These are phyloP conservation scores for Fraxinus americana DNA, from an alignment of 257 asterid genomes.

Conservation along the genomic window DNA sequence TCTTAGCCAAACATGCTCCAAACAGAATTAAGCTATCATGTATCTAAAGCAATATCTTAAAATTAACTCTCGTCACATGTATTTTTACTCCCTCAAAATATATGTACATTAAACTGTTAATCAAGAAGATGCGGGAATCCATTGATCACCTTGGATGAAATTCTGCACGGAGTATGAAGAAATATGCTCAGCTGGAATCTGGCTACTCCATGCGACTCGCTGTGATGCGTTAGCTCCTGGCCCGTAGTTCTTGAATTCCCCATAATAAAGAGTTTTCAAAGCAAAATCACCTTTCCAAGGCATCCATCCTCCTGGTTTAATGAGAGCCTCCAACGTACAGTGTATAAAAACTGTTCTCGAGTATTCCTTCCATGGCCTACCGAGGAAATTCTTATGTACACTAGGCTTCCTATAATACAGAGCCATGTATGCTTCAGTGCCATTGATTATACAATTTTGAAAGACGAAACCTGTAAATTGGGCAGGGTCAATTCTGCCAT, in stretches of 20 bases:
- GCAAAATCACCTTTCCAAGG: constrained; percentile 41
- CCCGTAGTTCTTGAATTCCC: constrained; percentile 33
- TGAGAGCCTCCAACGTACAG: constrained; percentile 28
- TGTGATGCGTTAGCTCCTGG: constrained; percentile 25
- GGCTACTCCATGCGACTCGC: constrained; percentile 35
- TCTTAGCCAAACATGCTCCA: too few species aligned
- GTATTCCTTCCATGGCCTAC: constrained; percentile 49
- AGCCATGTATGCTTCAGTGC: constrained; percentile 33
- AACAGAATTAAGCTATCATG: too few species aligned
- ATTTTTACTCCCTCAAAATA: too few species aligned
- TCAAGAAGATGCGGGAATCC: constrained; percentile 34
- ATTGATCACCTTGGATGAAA: constrained; percentile 41
- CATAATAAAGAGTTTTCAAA: constrained; percentile 37
- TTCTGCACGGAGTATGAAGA: constrained; percentile 27
- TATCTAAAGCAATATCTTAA: too few species aligned
- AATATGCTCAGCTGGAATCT: constrained; percentile 28
- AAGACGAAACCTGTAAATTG: constrained; percentile 58
- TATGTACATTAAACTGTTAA: too few species aligned
- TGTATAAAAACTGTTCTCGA: constrained; percentile 34
- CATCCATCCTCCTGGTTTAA: constrained; percentile 37
- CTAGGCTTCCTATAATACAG: constrained; percentile 28
- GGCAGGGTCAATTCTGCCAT: constrained; percentile 47
- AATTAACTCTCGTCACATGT: too few species aligned
- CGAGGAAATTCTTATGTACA: constrained; percentile 33
- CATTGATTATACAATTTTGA: constrained; percentile 3